A percentile compares a stretch with the other conserved stretches of the same genome.
phyloP scores from a whole-genome alignment of 1,284 basidiomycete genomes.

The Xerocomus amazonicus region DNA sequence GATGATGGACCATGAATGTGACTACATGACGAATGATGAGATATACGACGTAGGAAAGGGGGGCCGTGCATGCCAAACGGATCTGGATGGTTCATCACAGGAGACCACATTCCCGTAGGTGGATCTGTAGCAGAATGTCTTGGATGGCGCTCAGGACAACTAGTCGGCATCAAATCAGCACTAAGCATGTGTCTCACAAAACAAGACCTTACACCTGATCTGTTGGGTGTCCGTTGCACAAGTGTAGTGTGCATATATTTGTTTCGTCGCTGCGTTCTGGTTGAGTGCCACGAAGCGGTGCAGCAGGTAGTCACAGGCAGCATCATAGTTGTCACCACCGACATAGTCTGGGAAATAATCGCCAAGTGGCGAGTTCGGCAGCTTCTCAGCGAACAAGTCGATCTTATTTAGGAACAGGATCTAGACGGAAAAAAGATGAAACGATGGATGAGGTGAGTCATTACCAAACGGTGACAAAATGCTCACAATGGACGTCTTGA shows the following conservation, averaged over 20 bases:
- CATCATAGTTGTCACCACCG: conserved; percentile 83
- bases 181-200: not conserved
- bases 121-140: conserved; percentile 78
- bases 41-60: conserved; percentile 26
- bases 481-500: conserved; percentile 82
- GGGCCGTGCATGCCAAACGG: conserved; percentile 4
- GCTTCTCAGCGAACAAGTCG: conserved; percentile 93
- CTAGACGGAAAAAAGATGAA: conserved; percentile 33
- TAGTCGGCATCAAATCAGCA: conserved; percentile 29
- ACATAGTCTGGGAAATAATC: conserved; percentile 88
- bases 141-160: conserved; percentile 81
- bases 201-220: conserved; percentile 67
- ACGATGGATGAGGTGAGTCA: conserved; percentile 1
- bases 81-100: conserved; percentile 43
- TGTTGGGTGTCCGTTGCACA: conserved; percentile 89
- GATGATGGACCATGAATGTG: conserved; percentile 14
- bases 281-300: conserved; percentile 86
- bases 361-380: conserved; percentile 80
- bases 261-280: conserved; percentile 82
- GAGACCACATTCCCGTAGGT: conserved; percentile 82
- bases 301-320: conserved; percentile 81
- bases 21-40: conserved; percentile 25
- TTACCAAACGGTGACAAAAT: not conserved
- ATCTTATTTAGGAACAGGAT: conserved; percentile 95
- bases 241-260: conserved; percentile 87